These are phyloP conservation scores for Neospermospora avenae DNA, from an alignment of 2,329 filamentous ascomycete species.

Conservation along the genomic window DNA sequence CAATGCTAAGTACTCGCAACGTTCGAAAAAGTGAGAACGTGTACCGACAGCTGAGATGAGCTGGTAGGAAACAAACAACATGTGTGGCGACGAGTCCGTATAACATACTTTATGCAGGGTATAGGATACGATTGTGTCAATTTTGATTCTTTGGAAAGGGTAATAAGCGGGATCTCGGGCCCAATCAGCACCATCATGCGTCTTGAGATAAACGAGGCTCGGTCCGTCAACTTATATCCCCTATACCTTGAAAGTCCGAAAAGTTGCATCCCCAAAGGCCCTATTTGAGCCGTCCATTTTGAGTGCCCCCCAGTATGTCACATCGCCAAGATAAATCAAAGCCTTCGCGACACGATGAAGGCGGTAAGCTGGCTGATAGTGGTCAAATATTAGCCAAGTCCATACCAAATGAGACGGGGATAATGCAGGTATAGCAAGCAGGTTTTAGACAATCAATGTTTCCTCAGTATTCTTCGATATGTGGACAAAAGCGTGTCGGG, in stretches of 20 bases:
- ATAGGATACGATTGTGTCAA: background rate
- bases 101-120: background rate
- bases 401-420: background rate
- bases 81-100: slow-evolving; percentile 4
- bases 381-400: background rate
- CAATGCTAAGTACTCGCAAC: background rate
- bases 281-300: background rate
- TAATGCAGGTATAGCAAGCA: background rate
- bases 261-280: background rate
- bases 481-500: background rate
- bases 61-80: background rate
- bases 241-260: background rate
- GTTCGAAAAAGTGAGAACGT: slow-evolving; percentile 5
- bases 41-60: slow-evolving; percentile 8
- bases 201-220: background rate
- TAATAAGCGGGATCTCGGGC: background rate
- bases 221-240: background rate
- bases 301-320: background rate
- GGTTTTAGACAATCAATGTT: background rate
- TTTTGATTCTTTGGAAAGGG: slow-evolving; percentile 4
- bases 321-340: slow-evolving; percentile 1
- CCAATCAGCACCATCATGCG: slow-evolving; percentile 4
- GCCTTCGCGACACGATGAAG: background rate
- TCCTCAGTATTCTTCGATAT: background rate
- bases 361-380: background rate